Evolutionary conservation across 2,329 filamentous ascomycete species (phyloP), one percentile per base, ranked within the genome.

Genomic region (Beauveria pseudobassiana): DNA sequence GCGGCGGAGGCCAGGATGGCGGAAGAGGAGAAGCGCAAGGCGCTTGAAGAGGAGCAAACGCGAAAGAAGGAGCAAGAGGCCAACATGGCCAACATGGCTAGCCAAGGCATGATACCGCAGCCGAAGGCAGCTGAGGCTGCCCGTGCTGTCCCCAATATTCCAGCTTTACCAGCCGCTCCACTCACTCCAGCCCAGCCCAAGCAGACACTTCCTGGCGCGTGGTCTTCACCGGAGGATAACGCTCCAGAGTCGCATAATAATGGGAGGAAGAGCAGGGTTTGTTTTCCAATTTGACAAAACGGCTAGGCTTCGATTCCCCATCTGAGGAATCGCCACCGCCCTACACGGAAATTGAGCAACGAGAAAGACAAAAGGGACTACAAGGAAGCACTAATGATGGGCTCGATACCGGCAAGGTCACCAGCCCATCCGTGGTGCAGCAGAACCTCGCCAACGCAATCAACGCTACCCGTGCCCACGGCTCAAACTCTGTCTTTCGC

Each of bases 1-100:
- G 91, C 89, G 22, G 90, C 90, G 2, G 92, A 98, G 73, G 90
- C 91, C 6, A 85, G 90, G 58, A 87, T 98, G 65, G 92, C 91
- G 0, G 93, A 97, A 70, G 89, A 90, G 68, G 87, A 91, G 71
- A 84, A 90, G 54, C 87, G 88, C 69, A 87, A 87, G 69, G 86
- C 89, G 42, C 73, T 92, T 6, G 88, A 90, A 64, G 84, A 85
- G 53, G 91, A 96, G 69, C 84, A 88, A 65, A 83, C 85, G 69
- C 81, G 81, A 40, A 85, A 92, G 24, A 82, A 85, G 69, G 82
- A 84, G 65, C 74, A 74, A 2, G 78, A 84, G 64, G 73, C 77
- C 34, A 38, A 38, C 34, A 38, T 38, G 64, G 73, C 78, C 51
- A 82, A 80, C 34, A 38, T 38, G 75, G 68, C 70, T 10, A 66